phyloP scores from a whole-genome alignment of 2,329 filamentous ascomycete genomes.

The Pyrenophora teres region DNA sequence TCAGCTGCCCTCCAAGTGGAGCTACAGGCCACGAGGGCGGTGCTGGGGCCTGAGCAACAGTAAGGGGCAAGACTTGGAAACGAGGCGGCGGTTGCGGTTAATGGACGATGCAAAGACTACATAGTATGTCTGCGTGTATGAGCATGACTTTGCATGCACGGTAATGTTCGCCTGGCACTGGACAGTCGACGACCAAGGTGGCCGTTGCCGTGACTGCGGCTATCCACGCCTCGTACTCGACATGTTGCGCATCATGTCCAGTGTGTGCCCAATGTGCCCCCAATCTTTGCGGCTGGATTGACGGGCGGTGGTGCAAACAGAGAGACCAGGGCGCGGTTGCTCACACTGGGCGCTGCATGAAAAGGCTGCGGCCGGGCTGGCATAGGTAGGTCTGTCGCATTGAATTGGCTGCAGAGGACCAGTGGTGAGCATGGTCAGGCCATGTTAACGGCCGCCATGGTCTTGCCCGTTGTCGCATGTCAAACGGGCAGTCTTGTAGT shows the following conservation, averaged over 20 bases:
- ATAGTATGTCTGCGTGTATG: too few species aligned
- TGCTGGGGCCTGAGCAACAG: slow-evolving; percentile 26
- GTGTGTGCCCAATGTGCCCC: slow-evolving; percentile 2
- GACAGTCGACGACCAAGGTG: too few species aligned
- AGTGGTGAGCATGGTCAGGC: slow-evolving; percentile 8
- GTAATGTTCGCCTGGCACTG: too few species aligned
- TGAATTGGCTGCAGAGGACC: slow-evolving; percentile 19
- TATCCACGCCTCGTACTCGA: neutral
- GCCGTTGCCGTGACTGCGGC: too few species aligned
- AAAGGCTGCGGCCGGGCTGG: slow-evolving; percentile 18
- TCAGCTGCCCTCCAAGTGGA: slow-evolving; percentile 28
- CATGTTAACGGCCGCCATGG: slow-evolving; percentile 1
- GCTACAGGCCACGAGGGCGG: slow-evolving; percentile 17
- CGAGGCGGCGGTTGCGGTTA: slow-evolving; percentile 9
- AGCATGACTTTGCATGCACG: too few species aligned
- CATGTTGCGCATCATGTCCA: neutral
- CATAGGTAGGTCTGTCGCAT: slow-evolving; percentile 15
- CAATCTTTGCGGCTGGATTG: slow-evolving; percentile 17
- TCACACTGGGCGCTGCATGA: slow-evolving; percentile 24
- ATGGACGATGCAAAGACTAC: neutral
- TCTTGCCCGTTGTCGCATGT: slow-evolving; percentile 6
- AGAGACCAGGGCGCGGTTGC: slow-evolving; percentile 30
- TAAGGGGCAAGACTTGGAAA: slow-evolving; percentile 20
- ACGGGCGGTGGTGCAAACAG: slow-evolving; percentile 39
- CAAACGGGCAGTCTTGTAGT: neutral